Percentiles rank a stretch among this genome's conserved stretches.
Conservation (phyloP, 805 yeast species). For the Nakazawaea holstii region DNA sequence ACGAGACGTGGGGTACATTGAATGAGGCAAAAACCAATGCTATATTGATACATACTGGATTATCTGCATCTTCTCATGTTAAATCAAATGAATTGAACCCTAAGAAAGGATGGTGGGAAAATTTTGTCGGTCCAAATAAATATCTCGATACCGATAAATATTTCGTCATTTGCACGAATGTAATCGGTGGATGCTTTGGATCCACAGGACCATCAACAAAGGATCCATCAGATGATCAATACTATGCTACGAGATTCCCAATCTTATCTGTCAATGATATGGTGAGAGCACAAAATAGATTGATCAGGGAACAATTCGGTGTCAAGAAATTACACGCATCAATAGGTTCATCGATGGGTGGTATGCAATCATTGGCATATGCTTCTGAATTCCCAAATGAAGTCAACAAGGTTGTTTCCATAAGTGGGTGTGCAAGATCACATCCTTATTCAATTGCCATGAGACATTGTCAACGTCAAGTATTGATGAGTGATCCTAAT, state of each 20-base stretch:
- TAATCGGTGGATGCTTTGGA: slow-evolving; percentile 92
- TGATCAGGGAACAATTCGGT: slow-evolving; percentile 58
- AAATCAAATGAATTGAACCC: slow-evolving; percentile 67
- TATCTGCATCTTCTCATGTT: slow-evolving; percentile 93
- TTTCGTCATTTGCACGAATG: slow-evolving; percentile 86
- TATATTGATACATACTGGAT: slow-evolving; percentile 80
- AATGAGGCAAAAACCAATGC: slow-evolving; percentile 63
- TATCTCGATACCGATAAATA: slow-evolving; percentile 77
- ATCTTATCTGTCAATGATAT: slow-evolving; percentile 81
- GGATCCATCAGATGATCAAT: slow-evolving; percentile 60
- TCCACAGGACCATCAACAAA: slow-evolving; percentile 86
- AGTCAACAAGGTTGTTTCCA: slow-evolving; percentile 70
- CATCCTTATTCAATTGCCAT: slow-evolving; percentile 93
- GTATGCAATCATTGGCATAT: slow-evolving; percentile 92
- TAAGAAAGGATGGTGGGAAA: slow-evolving; percentile 93
- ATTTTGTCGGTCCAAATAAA: slow-evolving; percentile 80
- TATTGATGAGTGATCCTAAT: slow-evolving; percentile 88
- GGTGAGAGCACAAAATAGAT: slow-evolving; percentile 80
- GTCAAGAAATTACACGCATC: slow-evolving; percentile 66
- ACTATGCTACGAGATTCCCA: slow-evolving; percentile 86
- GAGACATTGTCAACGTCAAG: slow-evolving; percentile 91
- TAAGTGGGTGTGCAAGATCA: slow-evolving; percentile 89
- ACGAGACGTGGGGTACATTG: slow-evolving; percentile 86
- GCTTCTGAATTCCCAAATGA: slow-evolving; percentile 77
- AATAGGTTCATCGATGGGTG: slow-evolving; percentile 95